Evolutionary conservation across 495 filamentous ascomycete species (phyloP).

Genomic region (Podospora conica): DNA sequence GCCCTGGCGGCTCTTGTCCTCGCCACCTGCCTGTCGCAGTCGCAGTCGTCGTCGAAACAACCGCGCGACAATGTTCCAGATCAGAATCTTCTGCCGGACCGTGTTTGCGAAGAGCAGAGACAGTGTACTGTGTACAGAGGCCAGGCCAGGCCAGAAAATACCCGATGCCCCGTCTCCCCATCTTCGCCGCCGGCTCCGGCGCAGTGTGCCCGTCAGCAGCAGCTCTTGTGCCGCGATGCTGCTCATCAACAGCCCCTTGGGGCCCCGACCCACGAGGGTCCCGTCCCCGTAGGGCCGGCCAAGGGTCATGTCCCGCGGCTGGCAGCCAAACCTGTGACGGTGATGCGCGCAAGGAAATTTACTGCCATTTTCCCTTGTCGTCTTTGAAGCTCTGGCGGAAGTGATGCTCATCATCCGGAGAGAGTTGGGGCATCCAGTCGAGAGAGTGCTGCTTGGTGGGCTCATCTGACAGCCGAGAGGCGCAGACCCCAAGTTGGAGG

Average conservation of each 20-base stretch:
- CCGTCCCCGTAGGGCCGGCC: background rate
- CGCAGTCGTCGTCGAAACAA: conserved; percentile 2
- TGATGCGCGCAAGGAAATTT: background rate
- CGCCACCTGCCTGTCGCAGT: background rate
- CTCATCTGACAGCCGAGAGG: conserved; percentile 20
- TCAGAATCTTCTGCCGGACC: background rate
- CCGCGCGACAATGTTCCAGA: conserved; percentile 12
- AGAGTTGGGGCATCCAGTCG: background rate
- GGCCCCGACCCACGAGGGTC: background rate
- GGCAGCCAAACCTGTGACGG: background rate
- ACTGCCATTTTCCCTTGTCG: background rate
- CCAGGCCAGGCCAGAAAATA: background rate
- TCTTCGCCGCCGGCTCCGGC: background rate
- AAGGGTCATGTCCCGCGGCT: background rate
- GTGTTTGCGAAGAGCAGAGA: background rate
- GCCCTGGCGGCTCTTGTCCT: conserved; percentile 8
- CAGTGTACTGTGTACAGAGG: background rate
- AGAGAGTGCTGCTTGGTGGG: background rate
- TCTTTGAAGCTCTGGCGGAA: background rate
- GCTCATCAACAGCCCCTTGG: conserved; percentile 1
- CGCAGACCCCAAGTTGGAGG: conserved; percentile 8
- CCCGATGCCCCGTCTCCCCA: background rate
- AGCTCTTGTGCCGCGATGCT: conserved; percentile 11
- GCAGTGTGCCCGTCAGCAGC: background rate
- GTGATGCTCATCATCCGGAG: background rate